These are phyloP conservation scores for Aspergillus haitiensis DNA, from an alignment of 495 filamentous ascomycete species.

Conservation along the genomic window DNA sequence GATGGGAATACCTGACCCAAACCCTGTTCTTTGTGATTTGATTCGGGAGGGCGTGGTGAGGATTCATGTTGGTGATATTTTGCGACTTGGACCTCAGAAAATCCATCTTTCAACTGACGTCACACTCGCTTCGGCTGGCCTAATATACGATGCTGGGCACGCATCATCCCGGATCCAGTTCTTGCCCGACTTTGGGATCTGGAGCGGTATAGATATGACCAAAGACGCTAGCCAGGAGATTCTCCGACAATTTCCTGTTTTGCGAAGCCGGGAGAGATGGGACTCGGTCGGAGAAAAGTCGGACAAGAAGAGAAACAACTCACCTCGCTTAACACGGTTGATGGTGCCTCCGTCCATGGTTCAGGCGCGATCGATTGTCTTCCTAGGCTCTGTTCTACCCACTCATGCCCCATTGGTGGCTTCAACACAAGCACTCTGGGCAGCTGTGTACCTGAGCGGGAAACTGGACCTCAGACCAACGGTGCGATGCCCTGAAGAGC, in stretches of 20 bases:
- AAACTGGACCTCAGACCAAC: not conserved
- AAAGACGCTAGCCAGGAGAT: conserved; percentile 1
- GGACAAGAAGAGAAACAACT: not conserved
- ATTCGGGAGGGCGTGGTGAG: conserved; percentile 25
- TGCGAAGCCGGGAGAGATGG: not conserved
- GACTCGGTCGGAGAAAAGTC: not conserved
- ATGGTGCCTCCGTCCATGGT: conserved; percentile 12
- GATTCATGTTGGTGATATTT: conserved; percentile 27
- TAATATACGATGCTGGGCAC: not conserved
- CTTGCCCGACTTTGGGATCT: not conserved
- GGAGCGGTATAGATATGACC: not conserved
- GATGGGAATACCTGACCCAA: not conserved
- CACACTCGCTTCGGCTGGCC: not conserved
- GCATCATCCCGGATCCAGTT: not conserved
- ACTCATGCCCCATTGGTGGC: conserved; percentile 7
- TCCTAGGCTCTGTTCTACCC: conserved; percentile 12
- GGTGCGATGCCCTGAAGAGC: not conserved
- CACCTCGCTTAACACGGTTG: conserved; percentile 4
- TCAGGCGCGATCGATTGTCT: conserved; percentile 8
- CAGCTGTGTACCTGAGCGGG: conserved; percentile 11
- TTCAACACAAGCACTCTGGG: conserved; percentile 16
- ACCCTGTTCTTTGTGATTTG: conserved; percentile 2
- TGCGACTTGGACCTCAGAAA: conserved; percentile 3
- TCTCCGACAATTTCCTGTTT: conserved; percentile 1
- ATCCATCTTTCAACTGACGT: conserved; percentile 11